Base-by-base conservation (phyloP, 441 rosid species). In the Erysimum cheiri region DNA sequence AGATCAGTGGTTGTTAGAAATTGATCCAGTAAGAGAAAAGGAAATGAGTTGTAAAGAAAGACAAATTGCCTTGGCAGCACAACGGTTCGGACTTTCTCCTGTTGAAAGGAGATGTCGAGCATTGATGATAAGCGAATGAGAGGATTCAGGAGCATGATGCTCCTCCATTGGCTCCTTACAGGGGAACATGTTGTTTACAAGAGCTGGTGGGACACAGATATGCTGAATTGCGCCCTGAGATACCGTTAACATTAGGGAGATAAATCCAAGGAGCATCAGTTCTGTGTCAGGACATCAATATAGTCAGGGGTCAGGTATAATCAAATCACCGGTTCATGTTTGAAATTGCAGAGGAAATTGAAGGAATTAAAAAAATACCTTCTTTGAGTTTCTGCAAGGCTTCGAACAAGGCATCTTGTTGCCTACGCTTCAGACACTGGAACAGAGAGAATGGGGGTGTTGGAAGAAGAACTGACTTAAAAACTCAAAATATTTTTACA, bases 201-300 rank as follows among this genome's bases (percentile, higher is more conserved):
- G 64, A 19, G 47, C 15, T 37, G 67, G 36, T 28, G 92, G 83
- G 47, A 89, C 80, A 77, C 98, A 93, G 9, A 88, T 80, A 36
- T 72, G 70, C 67, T 79, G 78, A 13, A 93, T 78, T 17, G 81
- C 35, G 8, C 76, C 47, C 73, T 90, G 98, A 19, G 83, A 83
- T 8, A 86, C 94, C 1, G 94, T 86, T 55, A 93, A 75, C 57
- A 93, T 74, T 12, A 93, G 86, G 41, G 98, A 93, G 64, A 90
- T 81, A 83, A 93, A 90, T 54, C 98, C 98, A 3, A 93, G 76
- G 32, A 93, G 92, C 98, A 93, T 93, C 82, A 93, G 77, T 63
- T 93, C 98, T 93, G 94, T 84, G 88, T 67, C 17, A 53, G 19
- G 64, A 78, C 53, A 63, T 64, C 14, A 53, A 54, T 35, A 37